These are phyloP conservation scores for Prunus mongolica DNA, from an alignment of 306 rosid species.

Conservation along the genomic window DNA sequence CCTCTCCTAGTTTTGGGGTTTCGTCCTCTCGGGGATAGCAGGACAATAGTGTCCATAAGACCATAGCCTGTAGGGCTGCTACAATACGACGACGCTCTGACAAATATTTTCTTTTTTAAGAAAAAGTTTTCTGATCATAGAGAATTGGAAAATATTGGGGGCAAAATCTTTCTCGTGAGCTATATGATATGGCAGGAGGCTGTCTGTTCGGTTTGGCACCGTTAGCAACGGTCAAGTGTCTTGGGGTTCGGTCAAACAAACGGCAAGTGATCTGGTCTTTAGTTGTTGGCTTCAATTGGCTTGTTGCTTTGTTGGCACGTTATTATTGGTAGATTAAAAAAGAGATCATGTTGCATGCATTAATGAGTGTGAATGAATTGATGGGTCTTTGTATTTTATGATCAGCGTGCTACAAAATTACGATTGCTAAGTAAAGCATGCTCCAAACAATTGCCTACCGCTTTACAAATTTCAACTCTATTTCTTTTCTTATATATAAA, in stretches of 20 bases:
- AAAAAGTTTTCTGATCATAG: neutral
- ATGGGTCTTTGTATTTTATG: neutral
- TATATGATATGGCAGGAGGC: neutral
- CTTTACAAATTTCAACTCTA: neutral
- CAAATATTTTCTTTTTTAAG: neutral
- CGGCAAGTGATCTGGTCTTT: neutral
- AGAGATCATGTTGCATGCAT: neutral
- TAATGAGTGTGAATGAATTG: neutral
- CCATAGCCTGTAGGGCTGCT: neutral
- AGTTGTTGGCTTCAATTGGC: neutral
- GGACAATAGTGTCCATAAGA: neutral
- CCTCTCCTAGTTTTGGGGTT: neutral
- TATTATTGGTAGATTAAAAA: neutral
- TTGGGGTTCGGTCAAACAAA: neutral
- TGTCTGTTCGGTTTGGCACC: constrained; percentile 10
- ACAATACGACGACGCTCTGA: constrained; percentile 21
- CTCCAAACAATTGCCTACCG: too few species aligned
- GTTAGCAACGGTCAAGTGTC: constrained; percentile 34
- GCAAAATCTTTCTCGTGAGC: constrained; percentile 12
- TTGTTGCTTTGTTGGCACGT: neutral
- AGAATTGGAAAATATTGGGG: neutral
- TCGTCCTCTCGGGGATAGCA: neutral
- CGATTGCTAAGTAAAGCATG: neutral
- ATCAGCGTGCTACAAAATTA: neutral
- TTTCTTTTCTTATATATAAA: neutral